phyloP scores from a whole-genome alignment of 208 protist species.

The Crithidia mellificae region DNA sequence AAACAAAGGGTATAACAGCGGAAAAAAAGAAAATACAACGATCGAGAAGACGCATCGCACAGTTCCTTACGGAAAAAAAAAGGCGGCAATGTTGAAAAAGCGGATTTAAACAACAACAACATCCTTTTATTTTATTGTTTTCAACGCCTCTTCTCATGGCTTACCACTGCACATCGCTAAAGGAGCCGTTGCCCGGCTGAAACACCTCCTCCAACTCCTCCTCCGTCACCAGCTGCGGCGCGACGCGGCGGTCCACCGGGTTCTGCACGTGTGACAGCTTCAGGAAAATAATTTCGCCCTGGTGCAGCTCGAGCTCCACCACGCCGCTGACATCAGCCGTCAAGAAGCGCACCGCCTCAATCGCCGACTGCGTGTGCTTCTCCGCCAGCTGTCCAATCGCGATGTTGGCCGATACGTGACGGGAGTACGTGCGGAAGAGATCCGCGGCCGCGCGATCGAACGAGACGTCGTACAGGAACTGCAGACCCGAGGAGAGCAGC shows the following conservation, averaged over 20 bases:
- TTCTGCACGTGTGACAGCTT: constrained; percentile 77
- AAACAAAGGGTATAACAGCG: constrained; percentile 17
- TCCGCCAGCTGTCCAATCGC: constrained; percentile 67
- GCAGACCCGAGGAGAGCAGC: constrained; percentile 72
- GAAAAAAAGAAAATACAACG: constrained; percentile 8
- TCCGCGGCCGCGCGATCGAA: constrained; percentile 76
- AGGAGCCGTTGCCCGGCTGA: constrained; percentile 83
- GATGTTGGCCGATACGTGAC: constrained; percentile 75
- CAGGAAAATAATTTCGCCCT: constrained; percentile 88
- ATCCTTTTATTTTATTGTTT: neutral
- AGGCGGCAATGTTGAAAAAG: too few relatives aligned
- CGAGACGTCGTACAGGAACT: constrained; percentile 86
- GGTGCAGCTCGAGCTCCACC: constrained; percentile 87
- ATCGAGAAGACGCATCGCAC: too few relatives aligned
- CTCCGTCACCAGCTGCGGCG: constrained; percentile 57
- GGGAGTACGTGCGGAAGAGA: constrained; percentile 81
- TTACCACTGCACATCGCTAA: constrained; percentile 89
- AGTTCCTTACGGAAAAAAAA: too few relatives aligned
- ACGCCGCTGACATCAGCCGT: constrained; percentile 72
- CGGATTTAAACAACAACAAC: too few relatives aligned
- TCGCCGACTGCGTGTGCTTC: constrained; percentile 83
- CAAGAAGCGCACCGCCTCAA: constrained; percentile 83
- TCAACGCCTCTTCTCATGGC: neutral
- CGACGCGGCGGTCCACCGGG: constrained; percentile 43
- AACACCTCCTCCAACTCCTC: constrained; percentile 90